Evolutionary conservation across 306 rosid genomes (phyloP), one percentile per base, ranked within the genome.

Genomic region (Erythrophleum fordii): DNA sequence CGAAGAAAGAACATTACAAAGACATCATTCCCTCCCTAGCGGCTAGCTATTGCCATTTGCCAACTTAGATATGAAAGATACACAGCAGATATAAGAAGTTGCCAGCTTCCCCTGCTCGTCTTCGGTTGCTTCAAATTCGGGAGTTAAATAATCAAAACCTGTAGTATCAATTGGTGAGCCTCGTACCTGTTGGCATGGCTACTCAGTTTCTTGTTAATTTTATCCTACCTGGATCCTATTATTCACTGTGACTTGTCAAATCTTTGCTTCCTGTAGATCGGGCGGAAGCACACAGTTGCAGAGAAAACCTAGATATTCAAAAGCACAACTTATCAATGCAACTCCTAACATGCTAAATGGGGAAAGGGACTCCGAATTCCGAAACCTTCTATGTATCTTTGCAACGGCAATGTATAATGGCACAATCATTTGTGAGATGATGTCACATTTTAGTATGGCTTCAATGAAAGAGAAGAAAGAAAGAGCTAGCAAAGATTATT

Each of bases 131-230:
- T 59, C 79, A 13, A 59, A 59, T 31, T 12, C 37, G 8, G 17
- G 17, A 9, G 7, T 17, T 16, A 56, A 9, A 23, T 56, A 58
- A 58, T 58, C 65, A 25, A 31, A 58, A 23, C 12, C 65, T 5
- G 3, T 35, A 4, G 25, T 58, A 23, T 58, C 5, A 4, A 25
- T 26, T 25, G 65, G 71, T 39, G 85, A n/a, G 82, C 37, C 10
- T 85, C 80, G 20, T 45, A 80, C 86, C 86, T 83, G 83, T 83
- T 84, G 3, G 98, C 92, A 34, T 66, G 94, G 67, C 90, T 85
- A 78, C 93, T 85, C 51, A 83, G 66, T 69, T 91, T 95, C 93
- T 84, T 89, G 87, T 89, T 91, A 18, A 11, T 25, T 59, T 59
- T 89, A 92, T 62, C 83, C 84, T 60, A 85, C 44, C 89, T 8